These are phyloP conservation scores for Cladosporium halotolerans DNA, from an alignment of 2,329 filamentous ascomycete species.

Conservation along the genomic window DNA sequence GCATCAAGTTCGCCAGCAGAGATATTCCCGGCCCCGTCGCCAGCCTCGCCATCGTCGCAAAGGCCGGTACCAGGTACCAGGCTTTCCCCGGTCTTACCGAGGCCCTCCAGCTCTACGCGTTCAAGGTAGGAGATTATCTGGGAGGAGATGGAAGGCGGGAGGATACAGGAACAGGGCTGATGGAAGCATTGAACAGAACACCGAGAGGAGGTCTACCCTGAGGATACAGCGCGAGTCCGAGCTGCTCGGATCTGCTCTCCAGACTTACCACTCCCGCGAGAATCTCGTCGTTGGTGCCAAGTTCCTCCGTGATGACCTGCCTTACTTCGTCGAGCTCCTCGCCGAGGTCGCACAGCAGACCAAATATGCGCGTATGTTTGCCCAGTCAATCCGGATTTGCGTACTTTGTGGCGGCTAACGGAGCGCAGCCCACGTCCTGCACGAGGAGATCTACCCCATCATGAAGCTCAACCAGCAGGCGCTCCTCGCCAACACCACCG, in stretches of 20 bases:
- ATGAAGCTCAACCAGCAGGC: constrained; percentile 73
- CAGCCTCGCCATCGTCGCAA: constrained; percentile 83
- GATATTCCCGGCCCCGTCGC: constrained; percentile 84
- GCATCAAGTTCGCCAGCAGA: constrained; percentile 87
- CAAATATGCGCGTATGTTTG: constrained; percentile 63
- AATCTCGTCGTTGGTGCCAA: constrained; percentile 86
- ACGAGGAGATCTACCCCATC: constrained; percentile 75
- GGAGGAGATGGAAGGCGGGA: neutral
- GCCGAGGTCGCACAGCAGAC: constrained; percentile 85
- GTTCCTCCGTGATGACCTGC: constrained; percentile 91
- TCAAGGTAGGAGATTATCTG: constrained; percentile 62
- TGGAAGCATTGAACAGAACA: constrained; percentile 54
- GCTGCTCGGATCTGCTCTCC: constrained; percentile 86
- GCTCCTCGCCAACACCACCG: constrained; percentile 55
- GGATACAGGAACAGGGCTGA: constrained; percentile 1
- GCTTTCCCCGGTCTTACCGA: constrained; percentile 81
- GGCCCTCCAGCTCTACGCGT: constrained; percentile 90
- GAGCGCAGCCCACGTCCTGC: constrained; percentile 71
- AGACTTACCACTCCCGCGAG: constrained; percentile 84
- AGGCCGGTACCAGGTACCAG: constrained; percentile 92
- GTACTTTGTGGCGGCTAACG: constrained; percentile 3
- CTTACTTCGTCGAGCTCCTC: constrained; percentile 94
- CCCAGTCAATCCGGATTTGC: neutral
- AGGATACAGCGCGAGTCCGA: constrained; percentile 93
- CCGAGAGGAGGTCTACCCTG: constrained; percentile 77